Percentiles rank a stretch among this genome's conserved stretches.
Evolutionary conservation across 352 stramenopile species (phyloP).

Genomic region (Globisporangium abappressorium): DNA sequence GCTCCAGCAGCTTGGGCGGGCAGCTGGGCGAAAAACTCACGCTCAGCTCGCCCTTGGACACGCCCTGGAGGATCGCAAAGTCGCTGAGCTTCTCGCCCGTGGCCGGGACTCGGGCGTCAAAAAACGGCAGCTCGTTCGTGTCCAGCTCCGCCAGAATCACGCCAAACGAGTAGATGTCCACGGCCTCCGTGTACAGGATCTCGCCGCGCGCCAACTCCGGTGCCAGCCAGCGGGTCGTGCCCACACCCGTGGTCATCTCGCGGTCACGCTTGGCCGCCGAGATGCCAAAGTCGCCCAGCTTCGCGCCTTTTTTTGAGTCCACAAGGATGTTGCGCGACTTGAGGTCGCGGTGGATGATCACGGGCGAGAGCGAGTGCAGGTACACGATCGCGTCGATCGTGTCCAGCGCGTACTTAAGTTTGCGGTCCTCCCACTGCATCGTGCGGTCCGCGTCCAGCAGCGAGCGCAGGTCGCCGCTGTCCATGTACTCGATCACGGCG

Average conservation of each 20-base stretch:
- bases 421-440: constrained; percentile 33
- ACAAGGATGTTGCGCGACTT: constrained; percentile 75
- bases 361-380: constrained; percentile 53
- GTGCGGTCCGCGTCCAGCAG: constrained; percentile 36
- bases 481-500: constrained; percentile 70
- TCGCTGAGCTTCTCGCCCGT: constrained; percentile 50
- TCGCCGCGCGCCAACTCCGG: constrained; percentile 63
- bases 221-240: constrained; percentile 60
- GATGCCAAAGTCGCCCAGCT: constrained; percentile 68
- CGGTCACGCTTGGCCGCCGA: constrained; percentile 46
- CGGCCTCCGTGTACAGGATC: constrained; percentile 55
- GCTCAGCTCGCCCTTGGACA: constrained; percentile 37
- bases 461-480: constrained; percentile 54
- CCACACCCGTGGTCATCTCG: constrained; percentile 65
- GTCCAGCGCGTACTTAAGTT: constrained; percentile 56
- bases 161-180: constrained; percentile 69
- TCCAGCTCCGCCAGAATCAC: constrained; percentile 70
- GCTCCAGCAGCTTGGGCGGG: constrained; percentile 38
- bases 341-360: constrained; percentile 72
- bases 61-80: constrained; percentile 53
- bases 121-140: constrained; percentile 66
- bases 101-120: constrained; percentile 25
- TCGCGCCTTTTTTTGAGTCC: constrained; percentile 56
- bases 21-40: constrained; percentile 41
- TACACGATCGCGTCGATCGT: constrained; percentile 71